Base-by-base conservation (phyloP, 371 early-diverging fungal genomes). In the Mortierella polycephala region DNA sequence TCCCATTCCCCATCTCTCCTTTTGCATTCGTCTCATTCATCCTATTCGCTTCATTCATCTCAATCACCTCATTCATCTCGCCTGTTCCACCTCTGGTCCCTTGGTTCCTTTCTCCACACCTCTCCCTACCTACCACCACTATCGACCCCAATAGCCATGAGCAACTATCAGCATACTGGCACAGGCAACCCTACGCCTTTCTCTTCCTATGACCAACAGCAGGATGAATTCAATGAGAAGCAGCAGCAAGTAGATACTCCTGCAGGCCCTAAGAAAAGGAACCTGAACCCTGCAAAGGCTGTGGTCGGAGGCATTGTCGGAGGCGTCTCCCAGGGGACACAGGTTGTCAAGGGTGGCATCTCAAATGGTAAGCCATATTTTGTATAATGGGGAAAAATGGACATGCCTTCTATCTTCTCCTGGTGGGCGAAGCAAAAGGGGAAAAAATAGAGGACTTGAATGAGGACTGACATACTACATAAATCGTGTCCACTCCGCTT, bases 201-300 rank as follows among this genome's bases (percentile, higher is more conserved):
- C 63, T 46, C 47, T 7, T 12, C 44, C 23, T 45, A 11, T 50
- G 11, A 49, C 12, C 45, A 37, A 23, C 54, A 18, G 13, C 63
- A 52, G 23, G 59, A 49, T 10, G 14, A 55, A 16, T 60, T 42
- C 21, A 20, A 56, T 21, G 66, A 69, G 49, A 64, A 63, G 6
- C 49, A 63, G 2, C 49, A 65, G 46, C 12, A 30, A 30, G 30
- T 30, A 30, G 30, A 30, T 4, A 30, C 30, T 30, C 30, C 30
- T 30, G 1, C 30, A 30, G 30, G 30, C 2, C 30, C 47, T 9
- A 67, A 60, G 62, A 77, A 62, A 47, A 14, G 62, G 5, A 7
- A 12, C 14, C 14, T 63, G 7, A 77, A 77, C 62, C 72, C 79
- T 40, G 65, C 68, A 62, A 77, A 65, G 62, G 66, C 53, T 20